Conservation (phyloP, 495 filamentous ascomycete species). For the Penicillium alfredii region DNA sequence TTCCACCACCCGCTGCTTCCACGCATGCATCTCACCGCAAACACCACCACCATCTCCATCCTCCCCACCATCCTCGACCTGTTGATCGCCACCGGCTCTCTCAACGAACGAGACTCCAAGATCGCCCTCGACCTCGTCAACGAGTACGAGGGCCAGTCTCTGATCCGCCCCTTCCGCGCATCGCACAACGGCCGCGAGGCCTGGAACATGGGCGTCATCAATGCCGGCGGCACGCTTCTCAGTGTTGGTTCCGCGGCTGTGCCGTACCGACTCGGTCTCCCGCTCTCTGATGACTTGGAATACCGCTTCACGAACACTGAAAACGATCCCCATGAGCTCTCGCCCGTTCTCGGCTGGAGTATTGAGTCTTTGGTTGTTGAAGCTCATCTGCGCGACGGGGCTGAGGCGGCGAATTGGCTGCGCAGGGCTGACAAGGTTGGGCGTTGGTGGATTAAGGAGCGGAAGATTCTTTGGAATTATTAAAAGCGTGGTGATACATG, state of each 20-base stretch:
- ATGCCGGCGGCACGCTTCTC: conserved; percentile 39
- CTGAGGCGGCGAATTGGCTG: conserved; percentile 14
- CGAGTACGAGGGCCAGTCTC: conserved; percentile 43
- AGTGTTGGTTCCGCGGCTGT: conserved; percentile 34
- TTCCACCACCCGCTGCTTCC: conserved; percentile 29
- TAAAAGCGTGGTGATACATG: too few species aligned
- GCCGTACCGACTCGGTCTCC: conserved; percentile 36
- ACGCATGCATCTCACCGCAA: conserved; percentile 20
- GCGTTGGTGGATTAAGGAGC: not conserved
- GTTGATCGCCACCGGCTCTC: conserved; percentile 28
- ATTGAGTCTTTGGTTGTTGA: conserved; percentile 21
- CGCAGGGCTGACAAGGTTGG: not conserved
- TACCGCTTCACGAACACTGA: conserved; percentile 34
- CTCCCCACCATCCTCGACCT: conserved; percentile 27
- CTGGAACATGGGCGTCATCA: conserved; percentile 44
- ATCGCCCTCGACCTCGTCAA: conserved; percentile 34
- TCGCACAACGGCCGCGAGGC: conserved; percentile 29
- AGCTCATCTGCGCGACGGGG: conserved; percentile 26
- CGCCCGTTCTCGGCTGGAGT: conserved; percentile 29
- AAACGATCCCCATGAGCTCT: conserved; percentile 31
- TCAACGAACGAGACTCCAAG: conserved; percentile 23
- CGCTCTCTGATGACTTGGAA: conserved; percentile 32
- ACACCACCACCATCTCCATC: conserved; percentile 23
- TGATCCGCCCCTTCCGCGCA: conserved; percentile 35
- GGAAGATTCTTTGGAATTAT: not conserved